phyloP scores from a whole-genome alignment of 2,329 filamentous ascomycete species.

The Calonectria fujianensis region DNA sequence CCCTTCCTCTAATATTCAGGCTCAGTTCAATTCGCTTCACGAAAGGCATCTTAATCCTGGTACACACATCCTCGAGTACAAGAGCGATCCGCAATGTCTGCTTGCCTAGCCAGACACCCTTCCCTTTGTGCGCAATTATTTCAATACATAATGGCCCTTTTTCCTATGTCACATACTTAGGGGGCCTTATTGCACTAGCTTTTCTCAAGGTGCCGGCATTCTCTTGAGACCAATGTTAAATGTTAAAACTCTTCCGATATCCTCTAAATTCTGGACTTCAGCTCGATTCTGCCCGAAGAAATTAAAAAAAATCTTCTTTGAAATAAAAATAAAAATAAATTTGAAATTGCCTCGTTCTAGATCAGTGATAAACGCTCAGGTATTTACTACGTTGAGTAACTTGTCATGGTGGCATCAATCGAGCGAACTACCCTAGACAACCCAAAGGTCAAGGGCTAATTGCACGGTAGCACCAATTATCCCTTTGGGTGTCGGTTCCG shows the following conservation, averaged over 20 bases:
- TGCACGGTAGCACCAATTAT: too few species aligned
- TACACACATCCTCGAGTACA: not conserved
- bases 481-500: too few species aligned
- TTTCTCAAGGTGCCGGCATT: not conserved
- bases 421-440: not conserved
- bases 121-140: not conserved
- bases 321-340: too few species aligned
- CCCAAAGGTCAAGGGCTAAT: too few species aligned
- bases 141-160: not conserved
- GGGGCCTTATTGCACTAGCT: not conserved
- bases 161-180: not conserved
- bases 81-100: not conserved
- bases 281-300: too few species aligned
- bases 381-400: too few species aligned
- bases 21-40: not conserved
- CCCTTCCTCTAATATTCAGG: not conserved
- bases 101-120: not conserved
- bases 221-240: not conserved
- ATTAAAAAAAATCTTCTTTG: too few species aligned
- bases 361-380: too few species aligned
- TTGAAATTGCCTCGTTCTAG: too few species aligned
- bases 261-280: too few species aligned
- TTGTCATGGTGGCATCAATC: too few species aligned
- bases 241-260: too few species aligned
- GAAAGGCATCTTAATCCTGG: not conserved